These are phyloP conservation scores for Pythium phragmitis DNA, from an alignment of 352 stramenopile genomes.

Conservation along the genomic window DNA sequence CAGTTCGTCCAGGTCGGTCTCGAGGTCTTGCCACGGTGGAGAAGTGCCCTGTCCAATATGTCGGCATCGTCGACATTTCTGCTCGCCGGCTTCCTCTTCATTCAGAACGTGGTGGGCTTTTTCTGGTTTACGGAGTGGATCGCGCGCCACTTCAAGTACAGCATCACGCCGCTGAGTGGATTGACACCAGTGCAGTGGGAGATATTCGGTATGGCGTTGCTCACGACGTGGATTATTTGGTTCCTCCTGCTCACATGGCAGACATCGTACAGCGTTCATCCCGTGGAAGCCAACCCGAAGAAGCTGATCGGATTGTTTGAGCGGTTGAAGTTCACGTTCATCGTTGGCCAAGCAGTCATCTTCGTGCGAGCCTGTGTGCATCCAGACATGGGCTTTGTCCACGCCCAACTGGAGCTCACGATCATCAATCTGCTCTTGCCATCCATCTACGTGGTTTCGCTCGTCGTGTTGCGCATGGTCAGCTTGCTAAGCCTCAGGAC, in stretches of 20 bases:
- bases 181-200: conserved; percentile 74
- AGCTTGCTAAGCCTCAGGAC: conserved; percentile 50
- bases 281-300: conserved; percentile 64
- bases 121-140: conserved; percentile 82
- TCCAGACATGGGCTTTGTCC: conserved; percentile 84
- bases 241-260: conserved; percentile 71
- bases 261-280: conserved; percentile 50
- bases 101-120: conserved; percentile 57
- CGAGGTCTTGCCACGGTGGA: conserved; percentile 76
- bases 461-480: conserved; percentile 76
- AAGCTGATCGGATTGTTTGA: conserved; percentile 69
- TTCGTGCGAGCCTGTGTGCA: conserved; percentile 79
- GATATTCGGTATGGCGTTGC: conserved; percentile 75
- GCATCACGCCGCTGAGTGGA: conserved; percentile 67
- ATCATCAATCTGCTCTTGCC: conserved; percentile 88
- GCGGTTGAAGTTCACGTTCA: conserved; percentile 82
- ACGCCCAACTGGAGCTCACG: conserved; percentile 84
- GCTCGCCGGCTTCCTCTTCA: conserved; percentile 52
- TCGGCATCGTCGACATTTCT: conserved; percentile 52
- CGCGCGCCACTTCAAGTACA: conserved; percentile 63
- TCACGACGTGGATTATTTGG: conserved; percentile 80
- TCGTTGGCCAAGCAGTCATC: conserved; percentile 73
- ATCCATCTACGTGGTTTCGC: conserved; percentile 84
- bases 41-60: conserved; percentile 54
- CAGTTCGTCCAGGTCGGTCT: conserved; percentile 87